phyloP scores from a whole-genome alignment of 495 filamentous ascomycete species.

The Aspergillus nidulans region DNA sequence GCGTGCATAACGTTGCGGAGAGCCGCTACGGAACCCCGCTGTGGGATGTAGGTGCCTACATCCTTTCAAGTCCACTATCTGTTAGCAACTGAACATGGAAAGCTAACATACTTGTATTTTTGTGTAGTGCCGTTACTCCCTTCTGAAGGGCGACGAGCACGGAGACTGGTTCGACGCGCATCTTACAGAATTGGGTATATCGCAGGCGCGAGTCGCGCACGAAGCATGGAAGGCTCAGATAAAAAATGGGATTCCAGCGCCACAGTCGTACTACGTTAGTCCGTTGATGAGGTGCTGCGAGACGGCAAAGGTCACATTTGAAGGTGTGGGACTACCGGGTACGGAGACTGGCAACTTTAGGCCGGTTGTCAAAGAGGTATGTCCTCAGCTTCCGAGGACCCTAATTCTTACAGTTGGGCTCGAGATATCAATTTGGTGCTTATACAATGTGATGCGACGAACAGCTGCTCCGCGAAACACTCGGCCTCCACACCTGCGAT shows the following conservation, averaged over 20 bases:
- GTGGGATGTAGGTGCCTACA: constrained; percentile 63
- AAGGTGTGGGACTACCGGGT: constrained; percentile 46
- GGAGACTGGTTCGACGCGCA: constrained; percentile 68
- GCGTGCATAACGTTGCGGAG: constrained; percentile 66
- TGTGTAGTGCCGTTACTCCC: constrained; percentile 64
- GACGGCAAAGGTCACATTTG: constrained; percentile 62
- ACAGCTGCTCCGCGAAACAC: constrained; percentile 65
- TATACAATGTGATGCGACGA: too few relatives aligned
- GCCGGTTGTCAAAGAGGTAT: constrained; percentile 64
- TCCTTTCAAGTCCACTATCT: neutral
- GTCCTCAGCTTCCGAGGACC: too few relatives aligned
- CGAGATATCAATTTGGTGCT: too few relatives aligned
- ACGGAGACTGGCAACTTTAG: constrained; percentile 43
- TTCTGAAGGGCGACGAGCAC: constrained; percentile 63
- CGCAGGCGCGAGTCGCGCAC: constrained; percentile 61
- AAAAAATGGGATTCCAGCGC: constrained; percentile 52
- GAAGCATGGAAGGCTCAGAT: constrained; percentile 58
- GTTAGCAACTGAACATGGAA: neutral
- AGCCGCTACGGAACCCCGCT: constrained; percentile 57
- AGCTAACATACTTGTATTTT: neutral
- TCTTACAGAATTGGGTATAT: constrained; percentile 58
- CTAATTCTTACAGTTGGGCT: too few relatives aligned
- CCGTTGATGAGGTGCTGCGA: constrained; percentile 68
- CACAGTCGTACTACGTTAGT: constrained; percentile 67
- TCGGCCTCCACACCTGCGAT: constrained; percentile 81